A percentile compares a stretch with the other conserved stretches of the same genome.
Evolutionary conservation across 768 basidiomycete species (phyloP).

Genomic region (Phanerochaete sordida): DNA sequence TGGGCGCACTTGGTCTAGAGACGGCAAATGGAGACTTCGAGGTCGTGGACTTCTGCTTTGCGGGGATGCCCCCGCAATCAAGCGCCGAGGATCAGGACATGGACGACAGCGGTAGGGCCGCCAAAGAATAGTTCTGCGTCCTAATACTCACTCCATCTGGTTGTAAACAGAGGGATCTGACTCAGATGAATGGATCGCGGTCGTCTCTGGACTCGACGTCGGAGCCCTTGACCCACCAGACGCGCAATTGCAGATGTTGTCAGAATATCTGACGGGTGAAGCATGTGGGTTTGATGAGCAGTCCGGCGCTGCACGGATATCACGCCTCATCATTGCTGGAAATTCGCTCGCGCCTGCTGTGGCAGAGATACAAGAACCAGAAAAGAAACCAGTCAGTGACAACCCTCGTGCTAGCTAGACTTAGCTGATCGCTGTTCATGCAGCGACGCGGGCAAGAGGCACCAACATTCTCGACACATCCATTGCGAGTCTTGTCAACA

Average conservation of each 20-base stretch:
- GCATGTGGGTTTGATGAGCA: slow-evolving; percentile 67
- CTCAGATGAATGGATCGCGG: slow-evolving; percentile 74
- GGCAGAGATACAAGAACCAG: slow-evolving; percentile 29
- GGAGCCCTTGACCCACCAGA: slow-evolving; percentile 61
- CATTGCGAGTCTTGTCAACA: slow-evolving; percentile 63
- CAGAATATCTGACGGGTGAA: slow-evolving; percentile 88
- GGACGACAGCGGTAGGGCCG: slow-evolving; percentile 68
- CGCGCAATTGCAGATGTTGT: slow-evolving; percentile 79
- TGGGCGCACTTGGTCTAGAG: slow-evolving; percentile 88
- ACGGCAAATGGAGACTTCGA: slow-evolving; percentile 90
- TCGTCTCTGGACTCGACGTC: slow-evolving; percentile 83
- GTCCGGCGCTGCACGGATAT: slow-evolving; percentile 63
- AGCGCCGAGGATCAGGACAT: slow-evolving; percentile 36
- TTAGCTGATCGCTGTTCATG: background rate
- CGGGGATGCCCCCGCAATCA: slow-evolving; percentile 74
- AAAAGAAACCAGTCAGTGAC: slow-evolving; percentile 54
- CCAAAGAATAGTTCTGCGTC: too few species aligned
- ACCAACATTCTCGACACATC: slow-evolving; percentile 69
- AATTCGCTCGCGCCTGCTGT: slow-evolving; percentile 69
- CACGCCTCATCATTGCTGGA: slow-evolving; percentile 85
- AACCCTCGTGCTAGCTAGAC: background rate
- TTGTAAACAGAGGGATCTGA: slow-evolving; percentile 9
- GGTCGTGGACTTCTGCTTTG: slow-evolving; percentile 83
- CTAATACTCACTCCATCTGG: background rate
- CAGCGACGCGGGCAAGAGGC: slow-evolving; percentile 69